Base-by-base conservation (phyloP, 495 filamentous ascomycete genomes). In the Diplogelasinospora grovesii region DNA sequence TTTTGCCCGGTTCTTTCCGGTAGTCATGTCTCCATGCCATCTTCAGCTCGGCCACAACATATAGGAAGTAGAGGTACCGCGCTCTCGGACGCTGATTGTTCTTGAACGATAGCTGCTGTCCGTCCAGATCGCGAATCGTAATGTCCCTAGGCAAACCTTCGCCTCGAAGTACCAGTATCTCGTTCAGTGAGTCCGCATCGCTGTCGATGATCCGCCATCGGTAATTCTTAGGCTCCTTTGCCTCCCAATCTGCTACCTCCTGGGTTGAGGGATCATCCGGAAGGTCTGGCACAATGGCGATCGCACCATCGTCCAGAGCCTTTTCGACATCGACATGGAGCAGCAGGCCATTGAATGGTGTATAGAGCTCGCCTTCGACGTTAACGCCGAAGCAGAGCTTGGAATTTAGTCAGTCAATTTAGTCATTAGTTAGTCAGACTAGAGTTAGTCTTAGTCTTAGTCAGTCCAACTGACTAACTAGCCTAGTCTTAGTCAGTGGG, bases 51-150 rank as follows among this genome's bases (percentile, higher is more conserved):
- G 38, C 43, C 3, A 52, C 30, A 27, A 37, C 43, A 31, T 26
- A 55, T 10, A 48, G 39, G 29, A 49, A 52, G 36, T 45, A 54
- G 13, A 54, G 30, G 31, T 54, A 54, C 29, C 51, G 14, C 16
- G 51, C 39, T 39, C 35, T 21, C 6, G 51, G 51, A 13, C 51
- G 48, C 14, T 47, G 36, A 20, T 41, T 25, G 11, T 50, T 57
- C 18, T 36, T 38, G 22, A 54, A 57, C 2, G 28, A 45, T 1
- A 57, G 47, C 43, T 33, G 22, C 30, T 36, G 20, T 13, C 37
- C 33, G 11, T 53, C 42, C 1, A 53, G 18, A 26, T 48, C 39
- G 2, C 39, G 39, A 37, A 48, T 37, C 11, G 39, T 48, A 1
- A 35, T 47, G 16, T 21, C 4, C n/a, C n/a, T n/a, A n/a, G n/a